phyloP scores from a whole-genome alignment of 352 stramenopile species.

The Phytophthora pseudosyringae region DNA sequence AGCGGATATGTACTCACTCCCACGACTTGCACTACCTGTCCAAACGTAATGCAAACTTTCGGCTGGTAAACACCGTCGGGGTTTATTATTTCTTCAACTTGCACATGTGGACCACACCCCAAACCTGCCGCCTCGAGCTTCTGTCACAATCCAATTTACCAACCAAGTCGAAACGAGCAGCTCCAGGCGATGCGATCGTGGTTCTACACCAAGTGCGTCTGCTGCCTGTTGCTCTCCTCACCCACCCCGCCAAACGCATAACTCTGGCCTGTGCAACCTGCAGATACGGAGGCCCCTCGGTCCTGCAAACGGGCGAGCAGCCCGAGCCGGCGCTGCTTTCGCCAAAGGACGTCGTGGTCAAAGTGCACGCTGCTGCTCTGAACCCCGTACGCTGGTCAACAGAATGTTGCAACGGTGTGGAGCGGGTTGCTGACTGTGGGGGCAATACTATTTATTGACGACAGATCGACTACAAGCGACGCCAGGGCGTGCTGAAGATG shows the following conservation, averaged over 20 bases:
- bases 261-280: constrained; percentile 6
- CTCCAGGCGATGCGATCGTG: constrained; percentile 69
- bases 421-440: neutral
- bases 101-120: too few relatives aligned
- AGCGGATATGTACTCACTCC: too few relatives aligned
- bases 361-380: constrained; percentile 65
- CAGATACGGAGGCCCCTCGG: constrained; percentile 65
- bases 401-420: neutral
- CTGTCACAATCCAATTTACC: too few relatives aligned
- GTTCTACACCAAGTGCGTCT: constrained; percentile 72
- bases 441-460: constrained; percentile 1
- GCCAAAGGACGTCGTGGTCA: constrained; percentile 65
- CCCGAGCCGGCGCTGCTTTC: constrained; percentile 54
- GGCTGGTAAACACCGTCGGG: too few relatives aligned
- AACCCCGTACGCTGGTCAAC: constrained; percentile 51
- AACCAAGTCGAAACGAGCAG: neutral
- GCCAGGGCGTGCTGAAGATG: constrained; percentile 74
- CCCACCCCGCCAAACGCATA: neutral
- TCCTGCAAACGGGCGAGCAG: constrained; percentile 66
- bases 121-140: too few relatives aligned
- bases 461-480: constrained; percentile 86
- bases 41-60: too few relatives aligned
- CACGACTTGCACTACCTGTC: too few relatives aligned
- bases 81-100: too few relatives aligned
- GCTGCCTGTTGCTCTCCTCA: neutral